Evolutionary conservation across 169 alveolate genomes (phyloP), one percentile per base, ranked within the genome.

Genomic region (Plasmodium reichenowi): DNA sequence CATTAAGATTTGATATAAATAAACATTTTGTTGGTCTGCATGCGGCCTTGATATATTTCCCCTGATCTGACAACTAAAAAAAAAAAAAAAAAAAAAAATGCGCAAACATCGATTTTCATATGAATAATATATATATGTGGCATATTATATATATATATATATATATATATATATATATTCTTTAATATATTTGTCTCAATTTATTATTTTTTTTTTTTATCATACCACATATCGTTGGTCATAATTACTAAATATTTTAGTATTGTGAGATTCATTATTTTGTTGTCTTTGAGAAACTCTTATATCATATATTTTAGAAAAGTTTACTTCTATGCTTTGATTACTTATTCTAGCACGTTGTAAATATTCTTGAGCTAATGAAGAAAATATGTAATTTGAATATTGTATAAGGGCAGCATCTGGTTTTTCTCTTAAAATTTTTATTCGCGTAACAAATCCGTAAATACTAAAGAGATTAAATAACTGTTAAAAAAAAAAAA

Each of bases 381-480:
- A 76, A 13, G 96, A 93, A 80, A 88, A 93, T 17, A 93, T 56
- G 24, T 93, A 86, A 62, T 74, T 76, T 6, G 93, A 66, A 71
- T 88, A 93, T 72, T 93, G 96, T 10, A 93, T 88, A 52, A 93
- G 91, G 3, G 96, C 96, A 1, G 94, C 85, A 72, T 93, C 96
- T 5, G 95, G 93, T 52, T 92, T 88, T 56, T 93, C 95, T 13
- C 94, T 56, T 32, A 93, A 75, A 43, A 93, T 93, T 88, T 93
- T 93, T 52, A 93, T 80, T 64, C 95, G 58, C 12, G 92, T 62
- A 2, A 93, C 96, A 22, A 52, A 74, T 1, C 96, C 96, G 56
- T 93, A 93, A 8, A 93, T 62, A 56, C 94, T 88, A 78, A 93
- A 93, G 48, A 93, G 63, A 74, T 93, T 93, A 66, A 93, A 93